Evolutionary conservation across 257 asterid species (phyloP), one percentile per base, ranked within the genome.

Genomic region (Nicotiana attenuata): DNA sequence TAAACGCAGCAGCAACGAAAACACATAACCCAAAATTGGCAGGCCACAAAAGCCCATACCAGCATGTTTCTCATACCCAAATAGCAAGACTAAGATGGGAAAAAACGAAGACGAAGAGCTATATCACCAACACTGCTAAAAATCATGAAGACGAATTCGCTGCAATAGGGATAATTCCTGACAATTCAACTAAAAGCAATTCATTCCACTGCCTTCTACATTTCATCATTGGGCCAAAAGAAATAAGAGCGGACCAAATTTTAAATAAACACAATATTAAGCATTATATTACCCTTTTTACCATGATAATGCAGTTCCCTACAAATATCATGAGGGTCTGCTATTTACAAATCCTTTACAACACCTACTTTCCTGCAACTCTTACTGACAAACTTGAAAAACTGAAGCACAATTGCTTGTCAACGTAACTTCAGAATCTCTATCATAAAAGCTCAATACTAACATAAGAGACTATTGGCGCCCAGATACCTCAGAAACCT

Each of bases 381-480:
- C 65, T 35, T 35, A 16, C 15, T 41, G 11, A 57, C 26, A 38
- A 61, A 5, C 78, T 59, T 41, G 55, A 75, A 81, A 17, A 38
- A 65, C 85, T 81, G 61, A 9, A 65, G 80, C 82, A n/a, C 15
- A 65, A 55, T 65, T 65, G 50, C 75, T 76, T 59, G 82, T 61
- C 19, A 26, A 45, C 33, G 56, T 69, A 81, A 81, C 80, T 81
- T 59, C 56, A 64, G 68, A 47, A 81, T 82, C 64, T 19, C 81
- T 55, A 84, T 26, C 73, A 77, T 53, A 29, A 76, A 31, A 57
- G 19, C 69, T 29, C 82, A 81, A 20, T 16, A 45, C 26, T 26
- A 41, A 14, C 56, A 28, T 24, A 53, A 81, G 59, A 81, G 35
- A 55, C 11, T 33, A 78, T 77, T 33, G 78, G 56, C 17, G 10